Base-by-base conservation (phyloP, 2,329 filamentous ascomycete species). In the Penicillium nordicum region DNA sequence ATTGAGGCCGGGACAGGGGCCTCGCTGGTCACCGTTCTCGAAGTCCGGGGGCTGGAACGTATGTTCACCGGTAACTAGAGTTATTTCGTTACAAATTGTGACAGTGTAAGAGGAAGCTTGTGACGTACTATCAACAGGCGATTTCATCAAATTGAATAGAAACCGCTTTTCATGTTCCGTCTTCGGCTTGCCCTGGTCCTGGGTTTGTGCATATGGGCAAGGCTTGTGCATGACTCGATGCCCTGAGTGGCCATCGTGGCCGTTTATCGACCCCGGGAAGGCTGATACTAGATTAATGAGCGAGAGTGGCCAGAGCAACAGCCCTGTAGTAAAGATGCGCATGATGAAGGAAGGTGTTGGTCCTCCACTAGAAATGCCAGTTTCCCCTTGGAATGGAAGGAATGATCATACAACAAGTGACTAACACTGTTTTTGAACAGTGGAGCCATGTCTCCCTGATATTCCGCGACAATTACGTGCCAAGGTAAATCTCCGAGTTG, bases 1-100 rank as follows among this genome's bases (percentile, higher is more conserved):
- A 61, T 78, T 78, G 34, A 78, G 62, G 30, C 74, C 74, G 1
- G 75, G 75, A 57, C 76, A 77, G 27, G 72, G 74, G 8, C 74
- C 75, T 48, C 74, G 71, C 57, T 74, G 69, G 58, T 75, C 74
- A 12, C 72, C 73, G 10, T 60, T 61, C 5, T 63, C 62, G 32
- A 70, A 70, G 45, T 71, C 60, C 0, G 72, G 74, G 1, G 73
- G 65, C 10, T 70, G 65, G 53, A 74, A 76, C 12, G 57, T 57
- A 57, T 75, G 69, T 23, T 69, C 57, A 3, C 72, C 72, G n/a
- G 65, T 67, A 30, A 74, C 72, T 74, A 42, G 9, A 52, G 14
- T 29, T 44, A 18, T 25, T 23, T 55, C 47, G 58, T 49, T 27
- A 42, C 2, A 14, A 38, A 10, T 21, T 25, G 14, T 40, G 18